A percentile compares a stretch with the other conserved stretches of the same genome.
These are phyloP conservation scores for Eucalyptus albens DNA, from an alignment of 345 rosid genomes.

Conservation along the genomic window DNA sequence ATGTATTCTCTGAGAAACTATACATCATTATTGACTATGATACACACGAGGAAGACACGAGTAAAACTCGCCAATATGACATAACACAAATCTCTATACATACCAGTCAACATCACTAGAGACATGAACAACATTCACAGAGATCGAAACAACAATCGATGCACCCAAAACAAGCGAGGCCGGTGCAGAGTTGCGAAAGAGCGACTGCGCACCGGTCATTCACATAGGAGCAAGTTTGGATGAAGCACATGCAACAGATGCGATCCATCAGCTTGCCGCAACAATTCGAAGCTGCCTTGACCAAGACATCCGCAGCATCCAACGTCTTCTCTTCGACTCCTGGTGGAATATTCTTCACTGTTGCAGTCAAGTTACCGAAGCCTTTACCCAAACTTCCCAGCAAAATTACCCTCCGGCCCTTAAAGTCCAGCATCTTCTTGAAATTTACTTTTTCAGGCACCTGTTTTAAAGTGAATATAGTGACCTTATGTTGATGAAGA, in stretches of 20 bases:
- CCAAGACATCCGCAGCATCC: conserved; percentile 42
- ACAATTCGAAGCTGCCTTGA: conserved; percentile 50
- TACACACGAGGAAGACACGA: background rate
- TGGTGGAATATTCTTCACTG: conserved; percentile 46
- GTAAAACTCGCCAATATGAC: background rate
- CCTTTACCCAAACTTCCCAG: conserved; percentile 48
- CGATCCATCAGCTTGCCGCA: conserved; percentile 25
- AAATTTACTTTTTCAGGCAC: conserved; percentile 8
- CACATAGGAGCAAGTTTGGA: conserved; percentile 38
- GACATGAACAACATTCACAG: background rate
- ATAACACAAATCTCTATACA: background rate
- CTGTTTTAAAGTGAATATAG: conserved; percentile 2
- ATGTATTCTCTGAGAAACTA: background rate
- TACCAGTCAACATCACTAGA: background rate
- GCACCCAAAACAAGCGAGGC: conserved; percentile 67
- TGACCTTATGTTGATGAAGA: background rate
- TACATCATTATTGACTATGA: background rate
- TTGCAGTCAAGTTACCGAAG: conserved; percentile 61
- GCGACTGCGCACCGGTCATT: conserved; percentile 53
- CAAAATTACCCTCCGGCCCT: conserved; percentile 8
- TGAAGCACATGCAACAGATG: conserved; percentile 79
- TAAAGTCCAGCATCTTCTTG: conserved; percentile 12
- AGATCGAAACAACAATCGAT: conserved; percentile 46
- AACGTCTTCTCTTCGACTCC: conserved; percentile 51
- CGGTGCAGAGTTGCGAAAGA: conserved; percentile 52